A percentile compares a stretch with the other conserved stretches of the same genome.
These are phyloP conservation scores for Kentomonas sorsogonicus DNA, from an alignment of 208 protist species.

Conservation along the genomic window DNA sequence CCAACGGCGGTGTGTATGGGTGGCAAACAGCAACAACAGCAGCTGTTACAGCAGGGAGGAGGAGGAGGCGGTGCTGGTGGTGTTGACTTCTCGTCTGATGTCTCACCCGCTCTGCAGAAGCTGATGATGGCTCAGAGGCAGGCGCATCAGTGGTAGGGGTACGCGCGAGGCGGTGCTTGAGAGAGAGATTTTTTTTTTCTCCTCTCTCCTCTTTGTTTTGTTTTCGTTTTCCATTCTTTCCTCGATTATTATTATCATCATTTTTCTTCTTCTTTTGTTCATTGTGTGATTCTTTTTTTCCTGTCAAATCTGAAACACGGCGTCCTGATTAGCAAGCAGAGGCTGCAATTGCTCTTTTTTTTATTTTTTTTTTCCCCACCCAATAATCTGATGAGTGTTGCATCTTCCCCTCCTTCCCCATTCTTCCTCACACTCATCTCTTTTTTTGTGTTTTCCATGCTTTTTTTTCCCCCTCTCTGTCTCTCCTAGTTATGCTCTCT, in stretches of 20 bases:
- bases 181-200: not conserved
- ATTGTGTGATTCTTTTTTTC: constrained; percentile 11
- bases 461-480: too few relatives aligned
- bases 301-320: constrained; percentile 10
- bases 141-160: not conserved
- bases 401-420: too few relatives aligned
- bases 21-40: not conserved
- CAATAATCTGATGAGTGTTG: not conserved
- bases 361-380: constrained; percentile 4
- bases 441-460: not conserved
- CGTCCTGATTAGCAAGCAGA: not conserved
- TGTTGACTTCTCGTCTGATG: not conserved
- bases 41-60: not conserved
- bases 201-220: not conserved
- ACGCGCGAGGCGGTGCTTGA: not conserved
- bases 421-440: not conserved
- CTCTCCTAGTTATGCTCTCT: not conserved
- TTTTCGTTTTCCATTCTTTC: constrained; percentile 17
- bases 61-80: not conserved
- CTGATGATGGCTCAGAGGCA: not conserved
- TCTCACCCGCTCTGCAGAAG: not conserved
- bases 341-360: not conserved
- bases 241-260: not conserved
- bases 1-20: not conserved
- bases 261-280: constrained; percentile 8